Base-by-base conservation (phyloP, 176 grass and related monocot genomes). In the Oryza nivara region DNA sequence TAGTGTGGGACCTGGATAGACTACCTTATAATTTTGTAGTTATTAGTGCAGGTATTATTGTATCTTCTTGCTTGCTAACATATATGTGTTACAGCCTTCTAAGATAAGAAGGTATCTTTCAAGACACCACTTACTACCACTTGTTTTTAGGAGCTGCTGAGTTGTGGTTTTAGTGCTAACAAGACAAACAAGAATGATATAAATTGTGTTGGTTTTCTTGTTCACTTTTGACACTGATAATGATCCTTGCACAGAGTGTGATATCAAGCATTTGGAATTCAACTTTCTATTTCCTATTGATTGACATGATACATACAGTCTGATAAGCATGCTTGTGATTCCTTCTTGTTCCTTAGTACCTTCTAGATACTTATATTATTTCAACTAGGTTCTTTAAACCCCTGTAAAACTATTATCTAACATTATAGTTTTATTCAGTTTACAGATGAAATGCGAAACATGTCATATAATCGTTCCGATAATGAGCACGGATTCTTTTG, bases 381-480 rank as follows among this genome's bases (percentile, higher is more conserved):
- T 78, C 9, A 56, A 56, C 52, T 56, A 56, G 52, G 5, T 7
- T 20, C 9, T 38, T 19, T 9, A 43, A 67, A 51, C 68, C 46
- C 66, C 16, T 82, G 67, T 65, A 49, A 20, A 89, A 87, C 43
- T 67, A n/a, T 83, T 20, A 30, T 79, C n/a, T 90, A 66, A 78
- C 36, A 67, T 73, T 82, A 20, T 70, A 77, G 61, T 89, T 86
- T 80, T 58, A 68, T 67, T 85, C 90, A 97, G 95, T 78, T 85
- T 13, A 58, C 72, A 76, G 89, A 88, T 77, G 80, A 73, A 45
- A 72, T 45, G n/a, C 61, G 82, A 43, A 68, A 70, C 35, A 79
- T 81, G 52, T 22, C 80, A 70, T 69, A 71, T 48, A 74, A 65
- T 88, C 46, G 76, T 36, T 91, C 63, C 75, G 88, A 86, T 77